Evolutionary conservation across 2,329 filamentous ascomycete species (phyloP).

Genomic region (Neurospora crassa): DNA sequence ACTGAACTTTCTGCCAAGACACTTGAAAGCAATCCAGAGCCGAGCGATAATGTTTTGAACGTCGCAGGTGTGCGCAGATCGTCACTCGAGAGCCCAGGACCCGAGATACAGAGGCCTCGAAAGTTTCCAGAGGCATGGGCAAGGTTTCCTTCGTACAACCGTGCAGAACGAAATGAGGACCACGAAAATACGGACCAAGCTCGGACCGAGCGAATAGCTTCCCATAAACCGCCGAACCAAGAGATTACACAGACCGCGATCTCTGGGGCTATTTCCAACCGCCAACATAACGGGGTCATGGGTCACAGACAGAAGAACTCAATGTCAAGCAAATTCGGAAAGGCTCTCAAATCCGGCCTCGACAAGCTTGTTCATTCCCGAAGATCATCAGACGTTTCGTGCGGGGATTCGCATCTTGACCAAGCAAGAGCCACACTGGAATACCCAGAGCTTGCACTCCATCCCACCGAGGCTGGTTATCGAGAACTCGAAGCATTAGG

Average conservation of each 20-base stretch:
- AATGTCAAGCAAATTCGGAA: slow-evolving; percentile 20
- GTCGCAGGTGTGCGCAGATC: background rate
- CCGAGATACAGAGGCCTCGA: background rate
- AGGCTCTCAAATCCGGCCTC: slow-evolving; percentile 21
- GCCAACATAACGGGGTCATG: background rate
- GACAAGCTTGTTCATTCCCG: slow-evolving; percentile 18
- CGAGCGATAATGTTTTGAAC: background rate
- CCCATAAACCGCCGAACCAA: background rate
- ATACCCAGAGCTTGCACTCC: slow-evolving; percentile 17
- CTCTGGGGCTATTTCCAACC: background rate
- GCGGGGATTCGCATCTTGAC: slow-evolving; percentile 1
- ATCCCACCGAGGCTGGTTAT: slow-evolving; percentile 11
- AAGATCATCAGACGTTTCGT: slow-evolving; percentile 1
- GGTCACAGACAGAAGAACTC: background rate
- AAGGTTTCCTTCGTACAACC: slow-evolving; percentile 24
- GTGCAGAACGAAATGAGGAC: slow-evolving; percentile 20
- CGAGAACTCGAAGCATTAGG: slow-evolving; percentile 15
- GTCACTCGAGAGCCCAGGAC: background rate
- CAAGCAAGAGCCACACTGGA: slow-evolving; percentile 11
- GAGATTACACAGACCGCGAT: background rate
- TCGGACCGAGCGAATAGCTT: background rate
- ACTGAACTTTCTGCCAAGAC: background rate
- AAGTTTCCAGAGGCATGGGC: slow-evolving; percentile 24
- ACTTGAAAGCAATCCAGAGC: background rate
- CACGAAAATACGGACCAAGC: slow-evolving; percentile 16